A percentile compares a stretch with the other conserved stretches of the same genome.
Evolutionary conservation across 2,329 filamentous ascomycete genomes (phyloP).

Genomic region (Colletotrichum sp.): DNA sequence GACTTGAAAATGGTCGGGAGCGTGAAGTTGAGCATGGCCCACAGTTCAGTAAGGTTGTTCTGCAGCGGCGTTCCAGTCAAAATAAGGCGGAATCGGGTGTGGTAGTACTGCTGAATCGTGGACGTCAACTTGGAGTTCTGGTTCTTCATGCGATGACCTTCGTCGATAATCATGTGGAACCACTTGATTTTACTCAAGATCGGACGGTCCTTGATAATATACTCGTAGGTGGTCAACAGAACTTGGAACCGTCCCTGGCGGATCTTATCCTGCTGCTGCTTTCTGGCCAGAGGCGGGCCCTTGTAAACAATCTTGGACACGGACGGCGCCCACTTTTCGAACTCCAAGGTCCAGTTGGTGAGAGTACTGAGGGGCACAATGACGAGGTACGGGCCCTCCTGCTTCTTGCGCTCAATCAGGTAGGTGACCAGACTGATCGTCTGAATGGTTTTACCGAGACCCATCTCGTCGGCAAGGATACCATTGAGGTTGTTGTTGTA

Average conservation of each 20-base stretch:
- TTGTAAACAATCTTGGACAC: slow-evolving; percentile 94
- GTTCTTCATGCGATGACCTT: slow-evolving; percentile 99
- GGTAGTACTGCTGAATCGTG: slow-evolving; percentile 95
- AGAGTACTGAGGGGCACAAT: slow-evolving; percentile 96
- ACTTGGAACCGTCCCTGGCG: slow-evolving; percentile 96
- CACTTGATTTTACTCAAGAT: slow-evolving; percentile 98
- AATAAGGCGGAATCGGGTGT: slow-evolving; percentile 92
- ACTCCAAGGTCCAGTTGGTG: slow-evolving; percentile 98
- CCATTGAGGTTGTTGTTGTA: slow-evolving; percentile 99
- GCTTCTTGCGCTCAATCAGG: slow-evolving; percentile 93
- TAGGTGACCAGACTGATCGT: slow-evolving; percentile 98
- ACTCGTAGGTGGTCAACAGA: slow-evolving; percentile 96
- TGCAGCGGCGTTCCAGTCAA: slow-evolving; percentile 96
- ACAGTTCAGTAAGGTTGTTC: slow-evolving; percentile 95
- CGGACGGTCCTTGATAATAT: slow-evolving; percentile 98
- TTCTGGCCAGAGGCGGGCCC: slow-evolving; percentile 86
- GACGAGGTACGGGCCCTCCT: slow-evolving; percentile 91
- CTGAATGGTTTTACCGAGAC: slow-evolving; percentile 99
- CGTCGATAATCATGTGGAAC: slow-evolving; percentile 99
- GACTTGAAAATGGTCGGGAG: slow-evolving; percentile 99
- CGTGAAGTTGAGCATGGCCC: slow-evolving; percentile 98
- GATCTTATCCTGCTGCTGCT: slow-evolving; percentile 91
- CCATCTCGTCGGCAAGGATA: slow-evolving; percentile 99
- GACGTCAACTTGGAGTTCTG: slow-evolving; percentile 93
- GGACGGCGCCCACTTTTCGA: slow-evolving; percentile 97